These are phyloP conservation scores for Fusarium sp. DNA, from an alignment of 2,329 filamentous ascomycete species.

Conservation along the genomic window DNA sequence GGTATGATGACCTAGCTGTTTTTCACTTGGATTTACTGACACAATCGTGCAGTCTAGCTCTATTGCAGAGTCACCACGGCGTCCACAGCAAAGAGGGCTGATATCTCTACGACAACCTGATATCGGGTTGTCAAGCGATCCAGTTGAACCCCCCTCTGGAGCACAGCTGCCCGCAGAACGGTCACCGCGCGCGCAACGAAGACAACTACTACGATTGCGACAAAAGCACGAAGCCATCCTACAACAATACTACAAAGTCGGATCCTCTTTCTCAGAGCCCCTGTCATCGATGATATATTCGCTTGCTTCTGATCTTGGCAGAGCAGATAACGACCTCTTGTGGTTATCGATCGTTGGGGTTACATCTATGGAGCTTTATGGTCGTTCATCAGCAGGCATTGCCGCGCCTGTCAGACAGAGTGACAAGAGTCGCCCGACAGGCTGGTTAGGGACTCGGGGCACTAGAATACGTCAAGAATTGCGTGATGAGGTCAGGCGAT, in stretches of 20 bases:
- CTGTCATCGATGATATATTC: conserved; percentile 96
- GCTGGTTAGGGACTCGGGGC: conserved; percentile 85
- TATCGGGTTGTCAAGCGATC: conserved; percentile 60
- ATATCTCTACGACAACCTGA: conserved; percentile 64
- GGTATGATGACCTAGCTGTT: conserved; percentile 59
- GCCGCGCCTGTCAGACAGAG: conserved; percentile 68
- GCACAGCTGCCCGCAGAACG: conserved; percentile 69
- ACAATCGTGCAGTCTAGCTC: conserved; percentile 64
- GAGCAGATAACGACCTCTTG: conserved; percentile 94
- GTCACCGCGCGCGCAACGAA: conserved; percentile 77
- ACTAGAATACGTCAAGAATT: conserved; percentile 86
- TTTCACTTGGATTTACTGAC: conserved; percentile 28
- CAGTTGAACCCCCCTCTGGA: conserved; percentile 65
- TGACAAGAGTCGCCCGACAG: conserved; percentile 68
- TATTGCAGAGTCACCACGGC: conserved; percentile 72
- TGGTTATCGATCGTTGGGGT: conserved; percentile 97
- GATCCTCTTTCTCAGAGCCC: conserved; percentile 92
- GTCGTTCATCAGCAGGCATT: conserved; percentile 83
- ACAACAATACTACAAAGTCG: conserved; percentile 85
- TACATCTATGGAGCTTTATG: conserved; percentile 92
- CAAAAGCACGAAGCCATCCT: conserved; percentile 81
- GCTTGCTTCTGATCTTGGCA: conserved; percentile 90
- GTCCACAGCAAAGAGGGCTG: conserved; percentile 70
- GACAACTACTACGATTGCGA: conserved; percentile 78
- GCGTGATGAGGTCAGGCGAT: conserved; percentile 90